Conservation (phyloP, 352 stramenopile species). For the Phytophthora boehmeriae region DNA sequence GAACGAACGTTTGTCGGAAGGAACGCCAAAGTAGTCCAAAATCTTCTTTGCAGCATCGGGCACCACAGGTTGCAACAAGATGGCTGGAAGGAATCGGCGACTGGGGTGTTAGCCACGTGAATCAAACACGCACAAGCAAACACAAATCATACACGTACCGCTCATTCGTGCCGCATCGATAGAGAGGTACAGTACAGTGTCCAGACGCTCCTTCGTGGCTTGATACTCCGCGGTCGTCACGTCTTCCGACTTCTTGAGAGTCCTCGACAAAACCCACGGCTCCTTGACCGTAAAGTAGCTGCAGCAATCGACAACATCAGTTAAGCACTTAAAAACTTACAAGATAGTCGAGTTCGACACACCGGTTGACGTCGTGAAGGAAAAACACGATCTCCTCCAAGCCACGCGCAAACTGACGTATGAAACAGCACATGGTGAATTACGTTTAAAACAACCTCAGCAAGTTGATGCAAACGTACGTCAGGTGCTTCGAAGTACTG, state of each 20-base stretch:
- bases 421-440: neutral
- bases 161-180: slow-evolving; percentile 77
- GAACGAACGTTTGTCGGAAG: slow-evolving; percentile 53
- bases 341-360: slow-evolving; percentile 2
- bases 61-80: slow-evolving; percentile 74
- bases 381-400: slow-evolving; percentile 82
- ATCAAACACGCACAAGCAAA: neutral
- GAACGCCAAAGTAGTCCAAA: slow-evolving; percentile 71
- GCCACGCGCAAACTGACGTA: slow-evolving; percentile 63
- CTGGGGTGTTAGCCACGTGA: neutral
- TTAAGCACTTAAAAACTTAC: neutral
- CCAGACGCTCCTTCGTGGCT: slow-evolving; percentile 47
- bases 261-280: slow-evolving; percentile 79
- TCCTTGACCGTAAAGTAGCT: slow-evolving; percentile 84
- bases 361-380: slow-evolving; percentile 84
- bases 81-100: slow-evolving; percentile 40
- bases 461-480: slow-evolving; percentile 36
- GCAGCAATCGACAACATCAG: neutral
- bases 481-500: slow-evolving; percentile 72
- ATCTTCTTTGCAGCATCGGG: slow-evolving; percentile 64
- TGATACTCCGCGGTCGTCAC: slow-evolving; percentile 37
- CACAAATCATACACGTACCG: slow-evolving; percentile 38
- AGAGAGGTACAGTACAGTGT: slow-evolving; percentile 73
- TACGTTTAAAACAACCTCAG: slow-evolving; percentile 1
- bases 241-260: slow-evolving; percentile 42